Evolutionary conservation across 495 filamentous ascomycete species (phyloP), one percentile per base, ranked within the genome.

Genomic region (Aspergillus ostianus): DNA sequence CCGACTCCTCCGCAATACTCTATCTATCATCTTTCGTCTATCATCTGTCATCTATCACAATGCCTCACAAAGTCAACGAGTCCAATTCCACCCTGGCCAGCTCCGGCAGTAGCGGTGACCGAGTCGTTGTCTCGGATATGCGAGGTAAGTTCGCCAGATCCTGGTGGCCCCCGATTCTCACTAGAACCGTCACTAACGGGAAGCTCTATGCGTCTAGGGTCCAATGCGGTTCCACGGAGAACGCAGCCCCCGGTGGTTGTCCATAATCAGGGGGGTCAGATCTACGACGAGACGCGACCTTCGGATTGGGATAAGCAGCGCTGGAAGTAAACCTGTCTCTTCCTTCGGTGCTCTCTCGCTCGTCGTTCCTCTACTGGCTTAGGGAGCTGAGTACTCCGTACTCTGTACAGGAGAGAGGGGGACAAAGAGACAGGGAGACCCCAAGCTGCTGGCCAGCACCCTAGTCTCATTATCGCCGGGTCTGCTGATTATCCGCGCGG

Each of bases 281-380:
- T 70, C 57, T 80, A 75, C 65, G 77, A 80, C 58, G 76, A 80
- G 57, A 80, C 75, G 18, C 68, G 77, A 62, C 75, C 77, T 13
- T 74, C 76, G 2, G 75, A 76, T 59, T 79, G 76, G 77, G 77
- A 80, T 66, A 78, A 77, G 62, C 76, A 77, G 62, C 77, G 77
- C 52, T 80, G 77, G 77, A 79, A 80, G 65, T 80, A 76, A 64
- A 65, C 53, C 49, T 19, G n/a, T 21, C 36, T 55, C 30, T 36
- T 29, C 41, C 21, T 30, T 4, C 50, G 6, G 7, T 6, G 36
- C 13, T 26, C 36, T 13, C 36, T 41, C 36, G 10, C 29, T 32
- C 29, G 4, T 3, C 20, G 18, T 49, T 15, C 47, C 47, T n/a
- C 47, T 49, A 17, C 19, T 20, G 47, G 23, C 18, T 49, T 21